Percentiles rank a stretch among this genome's conserved stretches.
phyloP scores from a whole-genome alignment of 805 yeast species.

The Candida incommunis region DNA sequence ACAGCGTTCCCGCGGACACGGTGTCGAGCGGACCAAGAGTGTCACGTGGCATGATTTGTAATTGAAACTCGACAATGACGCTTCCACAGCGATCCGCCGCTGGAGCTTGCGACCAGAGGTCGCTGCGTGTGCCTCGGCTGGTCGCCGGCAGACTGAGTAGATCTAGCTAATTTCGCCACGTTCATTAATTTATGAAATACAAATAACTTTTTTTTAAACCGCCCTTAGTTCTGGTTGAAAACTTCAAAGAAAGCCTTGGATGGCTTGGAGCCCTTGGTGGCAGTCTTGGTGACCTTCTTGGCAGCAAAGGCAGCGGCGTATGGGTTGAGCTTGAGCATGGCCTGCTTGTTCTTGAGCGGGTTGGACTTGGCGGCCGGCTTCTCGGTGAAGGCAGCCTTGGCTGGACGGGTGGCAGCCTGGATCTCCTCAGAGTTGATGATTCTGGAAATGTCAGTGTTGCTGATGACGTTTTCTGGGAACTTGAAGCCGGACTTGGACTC shows the following conservation, averaged over 20 bases:
- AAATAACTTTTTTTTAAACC: background rate
- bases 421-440: conserved; percentile 98
- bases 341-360: conserved; percentile 99
- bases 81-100: too few relatives aligned
- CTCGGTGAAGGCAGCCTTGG: conserved; percentile 75
- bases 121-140: too few relatives aligned
- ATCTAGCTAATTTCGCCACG: too few relatives aligned
- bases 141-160: too few relatives aligned
- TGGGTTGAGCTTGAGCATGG: conserved; percentile 96
- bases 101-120: too few relatives aligned
- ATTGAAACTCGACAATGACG: too few relatives aligned
- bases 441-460: conserved; percentile 94
- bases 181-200: background rate
- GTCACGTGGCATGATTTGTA: too few relatives aligned
- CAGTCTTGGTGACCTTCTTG: conserved; percentile 73
- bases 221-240: conserved; percentile 19
- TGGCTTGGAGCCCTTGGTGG: conserved; percentile 31
- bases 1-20: too few relatives aligned
- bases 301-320: conserved; percentile 95
- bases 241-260: conserved; percentile 19
- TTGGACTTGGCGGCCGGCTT: conserved; percentile 97
- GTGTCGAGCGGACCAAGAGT: too few relatives aligned
- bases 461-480: conserved; percentile 85
- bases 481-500: conserved; percentile 72
- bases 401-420: conserved; percentile 93